Evolutionary conservation across 805 yeast species (phyloP).

Genomic region (Saccharomycopsis lassenensis): DNA sequence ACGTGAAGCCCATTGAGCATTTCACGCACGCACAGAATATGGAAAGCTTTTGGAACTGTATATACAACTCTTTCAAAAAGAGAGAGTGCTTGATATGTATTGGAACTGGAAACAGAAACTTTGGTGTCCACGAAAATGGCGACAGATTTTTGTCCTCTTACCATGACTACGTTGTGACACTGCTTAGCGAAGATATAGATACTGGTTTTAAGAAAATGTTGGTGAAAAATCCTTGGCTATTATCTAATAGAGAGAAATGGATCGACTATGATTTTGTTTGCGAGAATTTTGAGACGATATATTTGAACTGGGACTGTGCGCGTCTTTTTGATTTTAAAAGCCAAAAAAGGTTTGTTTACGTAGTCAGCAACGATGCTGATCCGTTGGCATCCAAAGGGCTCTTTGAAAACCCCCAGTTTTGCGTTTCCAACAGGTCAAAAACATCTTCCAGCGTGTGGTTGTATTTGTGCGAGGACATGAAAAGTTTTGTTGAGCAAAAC

Average conservation of each 20-base stretch:
- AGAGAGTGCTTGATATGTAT: constrained; percentile 43
- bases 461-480: no score
- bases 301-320: constrained; percentile 58
- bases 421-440: no score
- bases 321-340: constrained; percentile 18
- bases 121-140: constrained; percentile 16
- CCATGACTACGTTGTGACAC: constrained; percentile 66
- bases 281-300: constrained; percentile 37
- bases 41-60: constrained; percentile 26
- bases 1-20: constrained; percentile 25
- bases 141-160: constrained; percentile 30
- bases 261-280: constrained; percentile 24
- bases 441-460: no score
- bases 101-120: constrained; percentile 51
- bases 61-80: constrained; percentile 24
- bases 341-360: neutral
- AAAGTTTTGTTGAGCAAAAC: no score
- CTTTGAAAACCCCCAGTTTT: no score
- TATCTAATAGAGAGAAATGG: constrained; percentile 18
- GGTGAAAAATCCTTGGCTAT: constrained; percentile 39
- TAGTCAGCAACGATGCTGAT: no score
- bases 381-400: no score
- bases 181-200: no score
- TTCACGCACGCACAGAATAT: constrained; percentile 21
- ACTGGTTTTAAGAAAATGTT: constrained; percentile 20